Percentiles rank a stretch among this genome's conserved stretches.
These are phyloP conservation scores for Drechslerella dactyloides DNA, from an alignment of 2,329 filamentous ascomycete species.

Conservation along the genomic window DNA sequence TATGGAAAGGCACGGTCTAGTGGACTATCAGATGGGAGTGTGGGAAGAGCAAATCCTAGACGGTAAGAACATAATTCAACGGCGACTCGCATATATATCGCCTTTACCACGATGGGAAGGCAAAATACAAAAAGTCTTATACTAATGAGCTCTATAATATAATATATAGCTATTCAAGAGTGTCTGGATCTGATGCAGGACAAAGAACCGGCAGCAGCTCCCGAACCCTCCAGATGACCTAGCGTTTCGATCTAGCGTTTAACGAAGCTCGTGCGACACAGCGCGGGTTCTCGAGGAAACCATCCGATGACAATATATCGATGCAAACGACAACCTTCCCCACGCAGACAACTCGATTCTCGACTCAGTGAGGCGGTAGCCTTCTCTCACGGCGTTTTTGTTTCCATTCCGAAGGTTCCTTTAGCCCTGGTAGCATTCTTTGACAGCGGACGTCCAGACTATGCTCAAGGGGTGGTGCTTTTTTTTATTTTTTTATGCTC, in stretches of 20 bases:
- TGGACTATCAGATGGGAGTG: conserved; percentile 96
- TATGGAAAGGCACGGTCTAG: conserved; percentile 87
- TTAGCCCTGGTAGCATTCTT: conserved; percentile 47
- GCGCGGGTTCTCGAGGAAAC: conserved; percentile 18
- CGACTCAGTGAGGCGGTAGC: conserved; percentile 42
- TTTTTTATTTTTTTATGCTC: conserved; percentile 17
- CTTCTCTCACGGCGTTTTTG: conserved; percentile 47
- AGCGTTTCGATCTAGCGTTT: conserved; percentile 15
- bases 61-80: conserved; percentile 68
- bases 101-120: too few relatives aligned
- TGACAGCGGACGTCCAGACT: conserved; percentile 17
- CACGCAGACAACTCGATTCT: conserved; percentile 15
- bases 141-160: neutral
- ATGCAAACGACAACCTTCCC: conserved; percentile 23
- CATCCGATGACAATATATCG: conserved; percentile 41
- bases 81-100: too few relatives aligned
- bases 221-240: conserved; percentile 37
- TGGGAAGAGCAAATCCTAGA: conserved; percentile 91
- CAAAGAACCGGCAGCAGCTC: conserved; percentile 42
- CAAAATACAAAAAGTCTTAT: neutral
- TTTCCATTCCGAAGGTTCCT: conserved; percentile 47
- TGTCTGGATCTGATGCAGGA: conserved; percentile 43
- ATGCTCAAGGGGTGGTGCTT: conserved; percentile 22
- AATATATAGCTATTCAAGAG: conserved; percentile 29
- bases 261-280: conserved; percentile 14